Base-by-base conservation (phyloP, 2,329 filamentous ascomycete genomes). In the Ceratocystiopsis sp. region DNA sequence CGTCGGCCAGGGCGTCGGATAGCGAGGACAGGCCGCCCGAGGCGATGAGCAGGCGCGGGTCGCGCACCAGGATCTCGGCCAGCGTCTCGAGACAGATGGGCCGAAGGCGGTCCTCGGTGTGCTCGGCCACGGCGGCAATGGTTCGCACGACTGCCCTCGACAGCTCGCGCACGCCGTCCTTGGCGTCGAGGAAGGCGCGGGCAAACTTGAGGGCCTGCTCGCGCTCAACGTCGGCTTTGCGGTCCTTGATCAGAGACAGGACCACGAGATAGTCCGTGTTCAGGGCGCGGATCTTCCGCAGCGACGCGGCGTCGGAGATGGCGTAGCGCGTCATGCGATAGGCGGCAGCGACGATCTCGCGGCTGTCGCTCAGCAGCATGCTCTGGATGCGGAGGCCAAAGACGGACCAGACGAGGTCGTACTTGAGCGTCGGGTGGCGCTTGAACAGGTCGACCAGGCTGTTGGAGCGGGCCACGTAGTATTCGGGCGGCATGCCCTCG, bases 201-300 rank as follows among this genome's bases (percentile, higher is more conserved):
- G 96, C 80, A 57, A 98, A 95, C 58, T 98, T 98, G 53, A 98
- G 67, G 13, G 91, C 91, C 61, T 98, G 91, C 59, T 98, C 91
- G 43, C 93, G 75, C 63, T 98, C 91, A 16, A 98, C 84, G 52
- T 89, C 87, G n/a, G 89, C 84, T 59, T 95, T 96, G 55, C 83
- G 81, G 58, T 96, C 91, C 57, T 96, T 96, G 50, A 93, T 85
- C 33, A 98, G 66, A 1, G 91, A 96, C 47, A 89, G 69, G 35
- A 94, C 85, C 25, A 95, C 87, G 17, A 96, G 68, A 53, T 85
- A 89, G 58, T 98, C 93, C 0, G 86, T 96, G 51, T 95, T 87
- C 17, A 96, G 66, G 14, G 73, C 72, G 44, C 89, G 77, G 48
- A 98, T 94, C 41, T 80, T 94, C 57, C 84, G 82, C 19, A 98